Conservation (phyloP, 2,329 filamentous ascomycete genomes). For the Cordyceps javanica region DNA sequence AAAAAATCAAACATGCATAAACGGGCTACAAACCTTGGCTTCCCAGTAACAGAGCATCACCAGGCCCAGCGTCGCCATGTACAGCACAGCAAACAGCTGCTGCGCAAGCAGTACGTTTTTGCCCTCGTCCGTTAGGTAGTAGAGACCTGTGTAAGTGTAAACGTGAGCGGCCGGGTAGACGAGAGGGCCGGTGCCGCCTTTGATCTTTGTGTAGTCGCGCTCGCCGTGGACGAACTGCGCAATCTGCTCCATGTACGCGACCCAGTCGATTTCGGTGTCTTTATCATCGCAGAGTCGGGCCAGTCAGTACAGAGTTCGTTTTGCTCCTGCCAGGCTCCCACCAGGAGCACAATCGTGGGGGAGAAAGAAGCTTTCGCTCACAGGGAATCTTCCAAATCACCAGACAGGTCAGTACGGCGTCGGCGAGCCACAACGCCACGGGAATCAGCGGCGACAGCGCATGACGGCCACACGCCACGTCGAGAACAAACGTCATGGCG, state of each 20-base stretch:
- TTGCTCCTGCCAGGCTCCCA: too few relatives aligned
- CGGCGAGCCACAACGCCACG: conserved; percentile 60
- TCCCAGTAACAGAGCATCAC: conserved; percentile 78
- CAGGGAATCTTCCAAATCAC: conserved; percentile 81
- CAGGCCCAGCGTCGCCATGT: conserved; percentile 66
- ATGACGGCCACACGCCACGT: conserved; percentile 44
- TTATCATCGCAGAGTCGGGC: background rate
- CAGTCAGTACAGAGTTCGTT: background rate
- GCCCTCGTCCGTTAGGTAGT: conserved; percentile 70
- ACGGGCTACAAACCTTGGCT: conserved; percentile 51
- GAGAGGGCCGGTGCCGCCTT: conserved; percentile 83
- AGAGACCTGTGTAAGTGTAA: conserved; percentile 78
- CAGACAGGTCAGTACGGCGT: conserved; percentile 64
- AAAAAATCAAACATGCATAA: background rate
- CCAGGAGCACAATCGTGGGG: too few relatives aligned
- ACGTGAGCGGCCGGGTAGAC: conserved; percentile 95
- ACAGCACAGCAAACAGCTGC: conserved; percentile 72
- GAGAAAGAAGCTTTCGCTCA: conserved; percentile 39
- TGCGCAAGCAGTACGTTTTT: conserved; percentile 75
- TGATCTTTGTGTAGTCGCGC: conserved; percentile 78
- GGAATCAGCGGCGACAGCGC: conserved; percentile 44
- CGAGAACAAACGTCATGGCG: conserved; percentile 28
- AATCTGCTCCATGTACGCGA: conserved; percentile 93
- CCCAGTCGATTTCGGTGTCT: conserved; percentile 98
- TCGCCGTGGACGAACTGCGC: conserved; percentile 74